Base-by-base conservation (phyloP, 768 basidiomycete species). In the Pleurotus sapidus region DNA sequence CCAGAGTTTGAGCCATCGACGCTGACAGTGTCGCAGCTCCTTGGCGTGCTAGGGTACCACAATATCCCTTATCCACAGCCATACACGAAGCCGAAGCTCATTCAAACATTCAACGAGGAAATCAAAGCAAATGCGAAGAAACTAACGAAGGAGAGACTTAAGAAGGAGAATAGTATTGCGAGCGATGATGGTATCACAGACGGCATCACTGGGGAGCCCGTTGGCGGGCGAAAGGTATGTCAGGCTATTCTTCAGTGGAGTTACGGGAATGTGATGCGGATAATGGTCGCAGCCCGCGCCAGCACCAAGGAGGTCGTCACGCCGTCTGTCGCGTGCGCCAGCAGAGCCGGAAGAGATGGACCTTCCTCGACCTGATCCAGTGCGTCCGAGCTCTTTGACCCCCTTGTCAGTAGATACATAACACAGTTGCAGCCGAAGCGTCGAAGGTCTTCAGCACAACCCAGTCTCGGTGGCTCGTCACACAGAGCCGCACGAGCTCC, bases 181-280 rank as follows among this genome's bases (percentile, higher is more conserved):
- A 93, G 90, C 64, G 88, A 90, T 59, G 86, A 91, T 56, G 92
- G 91, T 4, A 93, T 94, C 53, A 84, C 76, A 39, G 89, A 94
- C 68, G 92, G 92, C 18, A 60, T 85, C n/a, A 93, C 92, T 5
- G 92, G 92, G n/a, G 70, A 79, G 67, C 86, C 81, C 37, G 69
- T 93, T 58, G 76, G 70, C 63, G 77, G 73, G 49, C 64, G 68
- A 48, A 80, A 79, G 75, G 86, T 84, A 54, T 49, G 68, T 20
- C 20, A 20, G 1, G 20, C 1, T 20, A 20, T 62, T 5, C 15
- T 42, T 27, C 30, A 11, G 30, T 34, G 30, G 30, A 34, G 30
- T 2, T 34, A 11, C 30, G 30, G 30, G 30, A 34, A 11, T 7
- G 9, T 34, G 30, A 34, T 34, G 30, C 11, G 9, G 57, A 37